phyloP scores from a whole-genome alignment of 2,329 filamentous ascomycete genomes.

The Stenocarpella maydis region DNA sequence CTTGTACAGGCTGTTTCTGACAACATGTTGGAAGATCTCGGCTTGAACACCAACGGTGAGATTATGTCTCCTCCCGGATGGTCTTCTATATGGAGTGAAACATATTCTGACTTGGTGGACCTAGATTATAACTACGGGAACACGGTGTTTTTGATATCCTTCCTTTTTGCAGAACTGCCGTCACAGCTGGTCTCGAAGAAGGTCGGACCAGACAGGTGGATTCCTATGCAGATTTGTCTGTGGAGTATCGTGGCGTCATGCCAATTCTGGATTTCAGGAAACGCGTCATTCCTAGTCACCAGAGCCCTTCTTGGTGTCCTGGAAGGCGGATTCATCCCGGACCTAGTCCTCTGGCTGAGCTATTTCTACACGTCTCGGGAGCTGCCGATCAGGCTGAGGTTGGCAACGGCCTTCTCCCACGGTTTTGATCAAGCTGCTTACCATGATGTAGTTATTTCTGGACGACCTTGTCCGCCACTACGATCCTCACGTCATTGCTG shows the following conservation, averaged over 20 bases:
- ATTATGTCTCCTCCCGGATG: not conserved
- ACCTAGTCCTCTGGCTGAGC: conserved; percentile 45
- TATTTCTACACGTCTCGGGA: conserved; percentile 48
- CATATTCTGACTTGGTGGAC: not conserved
- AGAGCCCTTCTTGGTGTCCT: conserved; percentile 36
- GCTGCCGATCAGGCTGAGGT: conserved; percentile 48
- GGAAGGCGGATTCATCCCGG: conserved; percentile 47
- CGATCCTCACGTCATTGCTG: conserved; percentile 46
- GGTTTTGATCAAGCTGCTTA: conserved; percentile 11
- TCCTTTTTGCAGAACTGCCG: conserved; percentile 64
- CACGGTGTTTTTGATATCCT: conserved; percentile 58
- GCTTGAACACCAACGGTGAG: conserved; percentile 52
- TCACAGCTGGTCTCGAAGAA: conserved; percentile 67
- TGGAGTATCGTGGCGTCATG: conserved; percentile 40
- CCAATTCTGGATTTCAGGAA: conserved; percentile 34
- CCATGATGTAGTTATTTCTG: conserved; percentile 45
- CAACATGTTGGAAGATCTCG: conserved; percentile 65
- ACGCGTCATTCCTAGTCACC: conserved; percentile 35
- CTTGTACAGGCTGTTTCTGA: conserved; percentile 66
- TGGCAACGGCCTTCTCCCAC: not conserved
- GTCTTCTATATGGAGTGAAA: no score
- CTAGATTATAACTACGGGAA: conserved; percentile 58
- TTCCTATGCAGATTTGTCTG: conserved; percentile 42
- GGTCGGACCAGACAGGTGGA: conserved; percentile 43
- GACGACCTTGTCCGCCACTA: conserved; percentile 46